These are phyloP conservation scores for Gymnopilus dilepis DNA, from an alignment of 768 basidiomycete genomes.

Conservation along the genomic window DNA sequence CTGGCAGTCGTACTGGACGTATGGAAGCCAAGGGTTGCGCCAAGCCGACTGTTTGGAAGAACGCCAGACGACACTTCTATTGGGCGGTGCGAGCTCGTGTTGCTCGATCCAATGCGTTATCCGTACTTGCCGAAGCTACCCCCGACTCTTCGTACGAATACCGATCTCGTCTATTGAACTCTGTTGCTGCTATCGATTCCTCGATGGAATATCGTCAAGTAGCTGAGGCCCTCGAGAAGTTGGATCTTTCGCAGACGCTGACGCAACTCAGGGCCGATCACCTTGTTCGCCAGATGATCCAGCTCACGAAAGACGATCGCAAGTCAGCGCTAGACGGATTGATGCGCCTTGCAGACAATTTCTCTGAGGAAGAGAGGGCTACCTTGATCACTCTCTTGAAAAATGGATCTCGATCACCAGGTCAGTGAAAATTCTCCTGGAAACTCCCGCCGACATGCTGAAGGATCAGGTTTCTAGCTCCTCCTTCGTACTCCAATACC, in stretches of 20 bases:
- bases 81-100: constrained; percentile 90
- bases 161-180: constrained; percentile 65
- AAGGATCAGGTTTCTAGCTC: constrained; percentile 30
- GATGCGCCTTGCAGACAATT: constrained; percentile 69
- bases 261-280: constrained; percentile 73
- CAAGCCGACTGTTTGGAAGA: constrained; percentile 84
- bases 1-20: constrained; percentile 81
- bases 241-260: constrained; percentile 68
- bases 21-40: constrained; percentile 99
- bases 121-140: constrained; percentile 68
- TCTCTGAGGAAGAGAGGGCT: constrained; percentile 75
- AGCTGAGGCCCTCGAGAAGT: constrained; percentile 69
- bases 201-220: constrained; percentile 58
- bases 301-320: constrained; percentile 73
- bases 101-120: constrained; percentile 68
- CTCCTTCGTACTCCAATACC: constrained; percentile 43
- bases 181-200: constrained; percentile 60
- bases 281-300: constrained; percentile 67
- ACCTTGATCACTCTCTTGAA: constrained; percentile 66
- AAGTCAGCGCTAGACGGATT: constrained; percentile 80
- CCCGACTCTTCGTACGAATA: constrained; percentile 74
- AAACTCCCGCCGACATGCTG: background rate
- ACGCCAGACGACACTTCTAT: constrained; percentile 89
- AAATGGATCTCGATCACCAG: constrained; percentile 58
- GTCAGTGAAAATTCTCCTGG: constrained; percentile 43